Percentiles rank a stretch among this genome's conserved stretches.
phyloP scores from a whole-genome alignment of 441 rosid genomes.

The Macaranga tanarius region DNA sequence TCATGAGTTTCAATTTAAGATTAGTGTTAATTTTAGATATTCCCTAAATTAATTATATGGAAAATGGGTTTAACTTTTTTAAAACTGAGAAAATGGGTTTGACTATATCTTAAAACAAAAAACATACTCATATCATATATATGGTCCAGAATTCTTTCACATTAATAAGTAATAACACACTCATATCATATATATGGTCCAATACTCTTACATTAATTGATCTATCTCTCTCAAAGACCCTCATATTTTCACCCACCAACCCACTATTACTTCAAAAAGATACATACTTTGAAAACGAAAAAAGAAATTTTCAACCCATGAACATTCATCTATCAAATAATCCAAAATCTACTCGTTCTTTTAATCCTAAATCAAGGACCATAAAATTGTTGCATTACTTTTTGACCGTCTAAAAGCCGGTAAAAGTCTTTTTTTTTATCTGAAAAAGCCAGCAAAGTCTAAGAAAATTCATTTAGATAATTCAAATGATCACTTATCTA shows the following conservation, averaged over 20 bases:
- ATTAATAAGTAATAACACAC: no score
- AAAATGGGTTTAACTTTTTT: no score
- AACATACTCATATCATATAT: no score
- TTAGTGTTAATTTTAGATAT: no score
- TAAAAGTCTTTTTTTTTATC: no score
- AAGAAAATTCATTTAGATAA: neutral
- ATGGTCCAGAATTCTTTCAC: neutral
- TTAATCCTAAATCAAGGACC: neutral
- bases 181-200: no score
- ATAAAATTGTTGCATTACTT: conserved; percentile 8
- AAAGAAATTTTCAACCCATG: conserved; percentile 1
- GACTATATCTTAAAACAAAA: neutral
- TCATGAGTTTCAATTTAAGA: neutral
- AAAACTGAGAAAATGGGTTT: no score
- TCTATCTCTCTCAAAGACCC: neutral
- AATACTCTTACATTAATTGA: neutral
- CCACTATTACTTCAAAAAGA: neutral
- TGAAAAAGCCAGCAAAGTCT: neutral
- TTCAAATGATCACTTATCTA: neutral
- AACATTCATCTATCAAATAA: neutral
- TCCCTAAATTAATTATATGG: no score
- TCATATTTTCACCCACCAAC: neutral
- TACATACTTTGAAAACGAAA: neutral
- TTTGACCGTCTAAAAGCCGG: conserved; percentile 18
- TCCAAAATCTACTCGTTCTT: conserved; percentile 1